A percentile compares a stretch with the other conserved stretches of the same genome.
Evolutionary conservation across 768 basidiomycete species (phyloP).

Genomic region (Tricholoma terreum): DNA sequence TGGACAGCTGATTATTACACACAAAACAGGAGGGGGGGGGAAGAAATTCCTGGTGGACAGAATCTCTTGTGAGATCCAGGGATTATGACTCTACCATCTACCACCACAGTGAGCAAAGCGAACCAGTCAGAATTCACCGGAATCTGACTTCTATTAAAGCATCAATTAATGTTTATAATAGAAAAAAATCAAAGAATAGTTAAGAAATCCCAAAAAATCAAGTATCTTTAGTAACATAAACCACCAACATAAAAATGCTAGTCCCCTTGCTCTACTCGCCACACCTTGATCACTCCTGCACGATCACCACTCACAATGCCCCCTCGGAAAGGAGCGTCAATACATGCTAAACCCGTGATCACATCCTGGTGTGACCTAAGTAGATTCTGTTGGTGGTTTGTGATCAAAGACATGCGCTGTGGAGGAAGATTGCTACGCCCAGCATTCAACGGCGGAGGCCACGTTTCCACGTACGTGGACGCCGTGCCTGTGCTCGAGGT

Average conservation of each 20-base stretch:
- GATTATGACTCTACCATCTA: too few relatives aligned
- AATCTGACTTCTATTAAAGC: too few relatives aligned
- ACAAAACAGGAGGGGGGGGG: too few relatives aligned
- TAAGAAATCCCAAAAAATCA: too few relatives aligned
- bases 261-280: conserved; percentile 63
- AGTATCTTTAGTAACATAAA: too few relatives aligned
- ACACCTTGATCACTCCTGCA: conserved; percentile 87
- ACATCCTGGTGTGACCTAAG: conserved; percentile 89
- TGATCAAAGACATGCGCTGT: conserved; percentile 74
- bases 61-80: too few relatives aligned
- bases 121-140: too few relatives aligned
- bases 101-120: too few relatives aligned
- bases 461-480: conserved; percentile 61
- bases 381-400: conserved; percentile 79
- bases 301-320: conserved; percentile 92
- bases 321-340: conserved; percentile 91
- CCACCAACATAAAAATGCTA: conserved; percentile 16
- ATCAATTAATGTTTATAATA: too few relatives aligned
- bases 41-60: too few relatives aligned
- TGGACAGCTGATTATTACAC: too few relatives aligned
- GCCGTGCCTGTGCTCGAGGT: conserved; percentile 41
- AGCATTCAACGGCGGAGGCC: conserved; percentile 43
- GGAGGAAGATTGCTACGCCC: conserved; percentile 64
- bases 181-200: too few relatives aligned
- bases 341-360: conserved; percentile 77